These are phyloP conservation scores for Dichomitus squalens DNA, from an alignment of 1,284 basidiomycete genomes.

Conservation along the genomic window DNA sequence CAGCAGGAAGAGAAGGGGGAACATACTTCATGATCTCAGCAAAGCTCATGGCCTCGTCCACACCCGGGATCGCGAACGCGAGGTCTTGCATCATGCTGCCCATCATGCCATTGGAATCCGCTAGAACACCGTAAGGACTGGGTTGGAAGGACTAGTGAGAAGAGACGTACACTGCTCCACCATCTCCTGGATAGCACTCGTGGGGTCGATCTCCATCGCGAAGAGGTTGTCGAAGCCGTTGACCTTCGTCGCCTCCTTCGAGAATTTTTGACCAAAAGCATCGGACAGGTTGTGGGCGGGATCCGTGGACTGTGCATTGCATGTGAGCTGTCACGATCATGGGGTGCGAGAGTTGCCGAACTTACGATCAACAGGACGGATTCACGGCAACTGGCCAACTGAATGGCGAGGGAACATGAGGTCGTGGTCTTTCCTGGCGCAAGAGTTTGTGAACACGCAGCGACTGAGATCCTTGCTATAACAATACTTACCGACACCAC, in stretches of 20 bases:
- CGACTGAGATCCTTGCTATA: neutral
- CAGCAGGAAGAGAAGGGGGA: neutral
- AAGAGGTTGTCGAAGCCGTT: conserved; percentile 97
- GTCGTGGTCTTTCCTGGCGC: conserved; percentile 90
- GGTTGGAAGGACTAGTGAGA: neutral
- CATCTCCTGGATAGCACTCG: conserved; percentile 97
- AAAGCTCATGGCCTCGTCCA: conserved; percentile 99
- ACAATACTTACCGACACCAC: conserved; percentile 79
- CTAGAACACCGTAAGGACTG: conserved; percentile 40
- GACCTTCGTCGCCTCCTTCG: conserved; percentile 98
- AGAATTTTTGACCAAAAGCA: conserved; percentile 99
- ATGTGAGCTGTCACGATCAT: neutral
- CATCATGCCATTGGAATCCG: conserved; percentile 94
- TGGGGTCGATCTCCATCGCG: conserved; percentile 99
- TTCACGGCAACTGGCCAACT: conserved; percentile 84
- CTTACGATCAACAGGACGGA: conserved; percentile 93
- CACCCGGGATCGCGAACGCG: conserved; percentile 98
- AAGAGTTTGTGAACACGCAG: neutral
- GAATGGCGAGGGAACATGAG: conserved; percentile 94
- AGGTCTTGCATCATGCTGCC: conserved; percentile 99
- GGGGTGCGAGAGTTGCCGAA: neutral
- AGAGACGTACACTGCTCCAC: conserved; percentile 86
- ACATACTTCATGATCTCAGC: conserved; percentile 99
- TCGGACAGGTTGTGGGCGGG: conserved; percentile 99
- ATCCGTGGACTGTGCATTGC: conserved; percentile 82